A percentile compares a stretch with the other conserved stretches of the same genome.
Conservation (phyloP, 2,329 filamentous ascomycete genomes). For the Bipolaris gigantea region DNA sequence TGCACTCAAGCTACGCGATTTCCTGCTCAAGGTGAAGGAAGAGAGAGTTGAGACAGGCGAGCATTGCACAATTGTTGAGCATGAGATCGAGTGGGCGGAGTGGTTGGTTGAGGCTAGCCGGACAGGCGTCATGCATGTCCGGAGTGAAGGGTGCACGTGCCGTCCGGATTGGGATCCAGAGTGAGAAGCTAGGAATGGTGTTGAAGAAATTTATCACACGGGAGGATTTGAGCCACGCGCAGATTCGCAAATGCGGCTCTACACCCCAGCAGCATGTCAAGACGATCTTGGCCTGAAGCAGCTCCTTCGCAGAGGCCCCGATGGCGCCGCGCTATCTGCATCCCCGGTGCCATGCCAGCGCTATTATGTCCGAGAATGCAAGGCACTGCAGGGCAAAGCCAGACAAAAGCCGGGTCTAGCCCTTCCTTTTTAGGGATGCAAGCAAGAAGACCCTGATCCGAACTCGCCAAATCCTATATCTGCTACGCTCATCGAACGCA, state of each 20-base stretch:
- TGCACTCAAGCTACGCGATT: slow-evolving; percentile 23
- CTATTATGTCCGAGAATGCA: no score
- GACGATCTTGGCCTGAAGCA: not conserved
- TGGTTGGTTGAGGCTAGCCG: slow-evolving; percentile 32
- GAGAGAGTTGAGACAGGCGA: slow-evolving; percentile 32
- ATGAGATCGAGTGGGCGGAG: slow-evolving; percentile 36
- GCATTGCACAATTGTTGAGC: slow-evolving; percentile 19
- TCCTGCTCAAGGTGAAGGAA: slow-evolving; percentile 17
- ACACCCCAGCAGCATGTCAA: not conserved
- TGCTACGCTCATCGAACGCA: no score
- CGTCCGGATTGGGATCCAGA: slow-evolving; percentile 28
- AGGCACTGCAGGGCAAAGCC: no score
- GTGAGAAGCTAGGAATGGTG: not conserved
- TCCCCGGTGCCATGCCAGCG: no score
- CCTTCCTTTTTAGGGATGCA: no score
- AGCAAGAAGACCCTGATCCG: no score
- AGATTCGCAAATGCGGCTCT: not conserved
- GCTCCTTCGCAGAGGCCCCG: no score
- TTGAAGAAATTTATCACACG: not conserved
- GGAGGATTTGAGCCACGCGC: no score
- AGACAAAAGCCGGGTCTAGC: no score
- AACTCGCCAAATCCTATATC: no score
- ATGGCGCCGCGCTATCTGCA: no score
- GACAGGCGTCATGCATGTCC: slow-evolving; percentile 37
- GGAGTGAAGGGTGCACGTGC: slow-evolving; percentile 28